These are phyloP conservation scores for Podila minutissima DNA, from an alignment of 192 early-diverging fungal genomes.

Conservation along the genomic window DNA sequence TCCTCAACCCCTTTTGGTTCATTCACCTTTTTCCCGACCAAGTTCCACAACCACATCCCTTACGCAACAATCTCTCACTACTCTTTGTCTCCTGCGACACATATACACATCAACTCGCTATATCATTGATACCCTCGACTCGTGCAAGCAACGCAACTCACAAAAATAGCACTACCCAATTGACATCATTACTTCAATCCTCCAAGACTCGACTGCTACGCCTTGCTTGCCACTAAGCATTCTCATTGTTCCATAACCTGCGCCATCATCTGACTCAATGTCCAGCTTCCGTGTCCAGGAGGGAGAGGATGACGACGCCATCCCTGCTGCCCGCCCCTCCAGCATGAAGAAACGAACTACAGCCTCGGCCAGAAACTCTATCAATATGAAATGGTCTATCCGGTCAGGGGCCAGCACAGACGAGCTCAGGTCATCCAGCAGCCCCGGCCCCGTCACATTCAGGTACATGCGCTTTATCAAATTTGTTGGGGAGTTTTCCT, in stretches of 20 bases:
- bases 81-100: no score
- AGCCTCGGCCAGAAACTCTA: constrained; percentile 19
- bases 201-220: no score
- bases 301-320: constrained; percentile 49
- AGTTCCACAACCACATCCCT: no score
- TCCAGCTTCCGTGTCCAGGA: constrained; percentile 38
- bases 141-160: no score
- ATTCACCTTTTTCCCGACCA: no score
- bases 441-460: constrained; percentile 1
- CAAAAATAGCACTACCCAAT: no score
- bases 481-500: not conserved
- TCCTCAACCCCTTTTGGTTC: no score
- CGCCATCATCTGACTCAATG: constrained; percentile 12
- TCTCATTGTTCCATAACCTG: no score
- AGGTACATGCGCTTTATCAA: constrained; percentile 1
- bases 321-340: constrained; percentile 24
- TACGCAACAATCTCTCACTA: no score
- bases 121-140: no score
- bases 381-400: constrained; percentile 39
- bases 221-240: not conserved
- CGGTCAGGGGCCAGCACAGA: constrained; percentile 15
- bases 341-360: constrained; percentile 8
- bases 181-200: no score
- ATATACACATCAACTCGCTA: no score
- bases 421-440: constrained; percentile 12